Base-by-base conservation (phyloP, 306 rosid genomes). In the Castanopsis chinensis region DNA sequence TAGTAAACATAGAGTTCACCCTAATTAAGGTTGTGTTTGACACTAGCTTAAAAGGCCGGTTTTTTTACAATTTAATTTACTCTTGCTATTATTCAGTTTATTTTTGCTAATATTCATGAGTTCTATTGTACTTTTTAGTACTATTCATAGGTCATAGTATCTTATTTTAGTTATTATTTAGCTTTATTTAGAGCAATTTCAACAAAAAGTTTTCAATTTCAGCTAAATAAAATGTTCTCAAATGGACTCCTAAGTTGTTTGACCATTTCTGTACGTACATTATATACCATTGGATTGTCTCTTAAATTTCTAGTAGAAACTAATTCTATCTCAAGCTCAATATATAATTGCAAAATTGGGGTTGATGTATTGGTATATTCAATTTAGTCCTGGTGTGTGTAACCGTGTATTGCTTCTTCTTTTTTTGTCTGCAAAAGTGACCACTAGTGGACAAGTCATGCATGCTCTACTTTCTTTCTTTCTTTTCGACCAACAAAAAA, bases 231-330 rank as follows among this genome's bases (percentile, higher is more conserved):
- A 37, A 37, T 37, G 0, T 37, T 37, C 3, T 10, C 11, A 37
- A 7, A 37, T 37, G 10, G 7, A 7, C 11, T 37, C 11, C 11
- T 37, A 7, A 37, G 71, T 73, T 73, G 81, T 68, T 79, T 63
- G 56, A 75, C 87, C 57, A 71, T 71, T 78, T 83, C 69, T 8
- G 82, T 78, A n/a, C 61, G 23, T 74, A 63, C 78, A 76, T 74
- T 54, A 76, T 76, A 73, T 61, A 1, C 18, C 79, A 79, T 54
- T 21, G 73, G 43, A 33, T 58, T 71, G 72, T 71, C 87, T 86
- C 59, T 49, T 73, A 80, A 73, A 78, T 79, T 70, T 76, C 58
- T 72, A 58, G 45, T 49, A 61, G 32, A 77, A 68, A 74, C 33
- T 85, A 78, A 82, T 49, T 49, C 5, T 49, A 49, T 49, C 1